phyloP scores from a whole-genome alignment of 1,139 yeast species.

The Candida dubliniensis region DNA sequence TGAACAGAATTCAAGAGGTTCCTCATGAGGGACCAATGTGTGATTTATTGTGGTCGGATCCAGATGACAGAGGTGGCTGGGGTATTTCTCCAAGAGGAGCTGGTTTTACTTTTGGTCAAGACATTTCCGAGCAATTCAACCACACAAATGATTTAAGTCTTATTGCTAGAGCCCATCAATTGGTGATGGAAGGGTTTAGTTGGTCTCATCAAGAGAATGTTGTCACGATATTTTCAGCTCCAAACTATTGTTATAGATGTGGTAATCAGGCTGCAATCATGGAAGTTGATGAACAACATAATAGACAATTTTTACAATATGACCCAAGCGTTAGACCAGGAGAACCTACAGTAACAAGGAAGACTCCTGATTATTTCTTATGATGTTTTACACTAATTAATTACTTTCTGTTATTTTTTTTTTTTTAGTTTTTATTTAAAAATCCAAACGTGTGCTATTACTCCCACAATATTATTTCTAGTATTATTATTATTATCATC shows the following conservation, averaged over 20 bases:
- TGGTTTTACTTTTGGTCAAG: slow-evolving; percentile 70
- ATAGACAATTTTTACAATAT: slow-evolving; percentile 87
- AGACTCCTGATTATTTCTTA: slow-evolving; percentile 92
- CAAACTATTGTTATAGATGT: slow-evolving; percentile 95
- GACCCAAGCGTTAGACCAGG: slow-evolving; percentile 96
- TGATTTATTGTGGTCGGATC: slow-evolving; percentile 96
- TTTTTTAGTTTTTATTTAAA: too few relatives aligned
- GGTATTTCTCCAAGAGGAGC: slow-evolving; percentile 98
- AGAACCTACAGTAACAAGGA: slow-evolving; percentile 91
- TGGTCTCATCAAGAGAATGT: slow-evolving; percentile 86
- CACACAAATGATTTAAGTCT: slow-evolving; percentile 83
- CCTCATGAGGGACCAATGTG: slow-evolving; percentile 99
- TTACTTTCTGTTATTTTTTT: background rate
- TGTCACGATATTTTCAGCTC: slow-evolving; percentile 98
- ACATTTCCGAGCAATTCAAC: slow-evolving; percentile 65
- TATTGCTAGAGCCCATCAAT: slow-evolving; percentile 95
- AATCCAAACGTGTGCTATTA: too few relatives aligned
- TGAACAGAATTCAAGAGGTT: slow-evolving; percentile 90
- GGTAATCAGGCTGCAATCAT: slow-evolving; percentile 99
- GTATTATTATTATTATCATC: too few relatives aligned
- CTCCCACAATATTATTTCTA: too few relatives aligned
- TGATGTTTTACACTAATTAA: slow-evolving; percentile 23
- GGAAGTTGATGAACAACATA: slow-evolving; percentile 94
- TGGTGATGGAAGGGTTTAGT: slow-evolving; percentile 92
- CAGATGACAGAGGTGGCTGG: slow-evolving; percentile 96